Percentiles rank a stretch among this genome's conserved stretches.
Conservation (phyloP, 2,329 filamentous ascomycete genomes). For the Aureobasidium vineae region DNA sequence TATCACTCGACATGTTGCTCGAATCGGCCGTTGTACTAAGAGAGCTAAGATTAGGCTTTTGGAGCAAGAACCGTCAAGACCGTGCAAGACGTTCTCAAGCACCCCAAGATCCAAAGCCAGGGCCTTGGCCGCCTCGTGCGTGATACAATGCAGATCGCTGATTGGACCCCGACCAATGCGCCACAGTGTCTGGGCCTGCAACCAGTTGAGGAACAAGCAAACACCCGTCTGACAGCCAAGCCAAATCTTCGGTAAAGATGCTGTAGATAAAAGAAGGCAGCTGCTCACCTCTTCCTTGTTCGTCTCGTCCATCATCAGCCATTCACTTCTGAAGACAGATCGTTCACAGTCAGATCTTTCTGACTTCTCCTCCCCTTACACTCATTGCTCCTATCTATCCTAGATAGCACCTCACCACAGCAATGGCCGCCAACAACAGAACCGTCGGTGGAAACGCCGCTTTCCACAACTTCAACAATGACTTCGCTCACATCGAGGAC, state of each 20-base stretch:
- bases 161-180: slow-evolving; percentile 16
- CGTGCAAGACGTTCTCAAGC: slow-evolving; percentile 24
- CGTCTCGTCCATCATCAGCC: slow-evolving; percentile 24
- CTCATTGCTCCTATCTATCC: slow-evolving; percentile 4
- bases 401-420: slow-evolving; percentile 4
- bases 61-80: slow-evolving; percentile 24
- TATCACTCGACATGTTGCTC: slow-evolving; percentile 23
- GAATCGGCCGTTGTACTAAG: slow-evolving; percentile 20
- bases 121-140: slow-evolving; percentile 20
- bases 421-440: slow-evolving; percentile 34
- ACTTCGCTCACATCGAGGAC: slow-evolving; percentile 64
- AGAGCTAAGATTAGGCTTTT: slow-evolving; percentile 23
- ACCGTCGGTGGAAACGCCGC: slow-evolving; percentile 66
- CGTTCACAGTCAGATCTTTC: slow-evolving; percentile 20
- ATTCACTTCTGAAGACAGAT: slow-evolving; percentile 25
- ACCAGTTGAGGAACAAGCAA: slow-evolving; percentile 23
- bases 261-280: slow-evolving; percentile 22
- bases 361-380: neutral
- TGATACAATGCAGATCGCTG: neutral
- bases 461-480: slow-evolving; percentile 76
- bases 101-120: slow-evolving; percentile 19
- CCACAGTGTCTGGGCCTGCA: slow-evolving; percentile 22
- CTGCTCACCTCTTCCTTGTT: slow-evolving; percentile 14
- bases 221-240: slow-evolving; percentile 24
- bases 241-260: slow-evolving; percentile 9